A percentile compares a stretch with the other conserved stretches of the same genome.
phyloP scores from a whole-genome alignment of 805 yeast genomes.

The Kodamaea hsintzibuensis region DNA sequence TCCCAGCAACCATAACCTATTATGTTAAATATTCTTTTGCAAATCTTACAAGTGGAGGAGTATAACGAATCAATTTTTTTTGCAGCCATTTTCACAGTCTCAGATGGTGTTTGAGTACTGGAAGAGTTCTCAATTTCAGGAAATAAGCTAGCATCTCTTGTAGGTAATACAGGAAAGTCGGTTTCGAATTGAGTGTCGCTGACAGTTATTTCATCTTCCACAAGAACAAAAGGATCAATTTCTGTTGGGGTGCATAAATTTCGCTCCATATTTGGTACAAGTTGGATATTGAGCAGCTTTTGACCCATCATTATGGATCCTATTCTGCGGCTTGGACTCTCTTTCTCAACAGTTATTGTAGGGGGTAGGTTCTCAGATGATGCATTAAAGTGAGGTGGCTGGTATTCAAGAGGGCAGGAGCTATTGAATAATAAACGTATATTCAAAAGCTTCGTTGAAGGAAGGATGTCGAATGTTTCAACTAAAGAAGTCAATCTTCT shows the following conservation, averaged over 20 bases:
- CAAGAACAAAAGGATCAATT: neutral
- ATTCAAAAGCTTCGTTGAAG: neutral
- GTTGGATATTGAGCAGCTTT: neutral
- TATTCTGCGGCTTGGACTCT: neutral
- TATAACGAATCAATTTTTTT: neutral
- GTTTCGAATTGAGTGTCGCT: neutral
- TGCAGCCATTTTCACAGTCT: too few species aligned
- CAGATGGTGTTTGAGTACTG: neutral
- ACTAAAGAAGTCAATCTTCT: neutral
- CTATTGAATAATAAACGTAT: neutral
- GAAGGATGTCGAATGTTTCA: neutral
- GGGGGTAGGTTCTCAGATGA: neutral
- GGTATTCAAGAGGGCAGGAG: neutral
- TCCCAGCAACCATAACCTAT: constrained; percentile 33
- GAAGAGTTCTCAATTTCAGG: neutral
- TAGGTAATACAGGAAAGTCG: neutral
- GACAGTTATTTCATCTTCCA: neutral
- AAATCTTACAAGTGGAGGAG: constrained; percentile 28
- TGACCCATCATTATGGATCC: neutral
- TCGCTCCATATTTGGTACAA: neutral
- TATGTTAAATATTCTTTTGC: constrained; percentile 31
- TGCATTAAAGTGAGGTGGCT: neutral
- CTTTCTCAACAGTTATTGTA: neutral
- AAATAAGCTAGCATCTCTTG: neutral
- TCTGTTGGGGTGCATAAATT: neutral